Evolutionary conservation across 257 asterid species (phyloP).

Genomic region (Ocimum tenuiflorum): DNA sequence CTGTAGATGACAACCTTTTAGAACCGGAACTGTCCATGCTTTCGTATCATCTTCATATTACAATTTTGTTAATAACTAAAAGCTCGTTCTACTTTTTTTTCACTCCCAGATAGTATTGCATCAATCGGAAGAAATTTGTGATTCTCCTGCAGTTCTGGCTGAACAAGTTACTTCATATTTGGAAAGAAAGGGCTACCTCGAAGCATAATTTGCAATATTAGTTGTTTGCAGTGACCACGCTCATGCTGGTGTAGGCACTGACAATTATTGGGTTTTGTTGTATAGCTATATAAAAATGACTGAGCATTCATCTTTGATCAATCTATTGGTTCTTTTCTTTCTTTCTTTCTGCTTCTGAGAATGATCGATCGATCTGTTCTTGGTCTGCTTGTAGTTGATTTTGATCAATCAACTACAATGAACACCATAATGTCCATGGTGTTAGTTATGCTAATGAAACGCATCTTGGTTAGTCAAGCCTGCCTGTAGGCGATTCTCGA

Average conservation of each 20-base stretch:
- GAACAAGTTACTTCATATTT: slow-evolving; percentile 56
- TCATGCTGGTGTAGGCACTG: not conserved
- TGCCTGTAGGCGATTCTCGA: not conserved
- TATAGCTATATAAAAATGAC: not conserved
- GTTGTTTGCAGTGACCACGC: not conserved
- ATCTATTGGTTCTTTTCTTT: not conserved
- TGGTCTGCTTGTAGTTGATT: slow-evolving; percentile 30
- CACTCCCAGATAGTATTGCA: slow-evolving; percentile 70
- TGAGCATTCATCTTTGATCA: not conserved
- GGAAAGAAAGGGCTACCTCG: slow-evolving; percentile 66
- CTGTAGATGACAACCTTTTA: not conserved
- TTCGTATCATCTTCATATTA: too few species aligned
- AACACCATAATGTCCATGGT: slow-evolving; percentile 17
- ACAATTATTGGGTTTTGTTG: slow-evolving; percentile 9
- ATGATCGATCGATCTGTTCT: not conserved
- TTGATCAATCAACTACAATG: slow-evolving; percentile 35
- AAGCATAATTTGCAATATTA: slow-evolving; percentile 34
- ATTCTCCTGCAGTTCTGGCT: slow-evolving; percentile 64
- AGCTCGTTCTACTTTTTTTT: slow-evolving; percentile 2
- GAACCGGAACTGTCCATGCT: too few species aligned
- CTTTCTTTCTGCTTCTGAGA: too few species aligned
- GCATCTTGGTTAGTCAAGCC: not conserved
- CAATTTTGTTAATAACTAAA: not conserved
- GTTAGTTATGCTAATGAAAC: not conserved
- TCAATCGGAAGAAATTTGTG: slow-evolving; percentile 48